These are phyloP conservation scores for Pelargonium australe DNA, from an alignment of 441 rosid genomes.

Conservation along the genomic window DNA sequence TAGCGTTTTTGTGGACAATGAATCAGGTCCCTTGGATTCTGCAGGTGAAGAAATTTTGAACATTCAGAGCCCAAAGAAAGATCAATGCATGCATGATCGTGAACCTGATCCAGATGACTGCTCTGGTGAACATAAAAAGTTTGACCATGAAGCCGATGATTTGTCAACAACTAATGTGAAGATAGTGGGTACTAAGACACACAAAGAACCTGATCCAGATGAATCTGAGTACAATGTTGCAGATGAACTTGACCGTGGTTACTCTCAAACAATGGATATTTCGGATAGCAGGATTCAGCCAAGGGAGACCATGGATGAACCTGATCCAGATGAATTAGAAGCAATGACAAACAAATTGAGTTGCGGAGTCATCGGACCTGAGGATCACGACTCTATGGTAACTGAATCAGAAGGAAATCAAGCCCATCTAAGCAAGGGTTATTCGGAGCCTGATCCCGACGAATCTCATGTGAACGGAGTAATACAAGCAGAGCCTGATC, in stretches of 20 bases:
- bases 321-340: constrained; percentile 57
- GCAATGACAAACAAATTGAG: constrained; percentile 14
- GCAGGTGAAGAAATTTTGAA: constrained; percentile 15
- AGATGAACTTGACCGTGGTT: constrained; percentile 8
- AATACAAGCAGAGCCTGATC: constrained; percentile 31
- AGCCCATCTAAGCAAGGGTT: constrained; percentile 18
- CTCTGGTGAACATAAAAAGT: constrained; percentile 24
- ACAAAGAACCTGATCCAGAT: constrained; percentile 34
- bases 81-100: constrained; percentile 19
- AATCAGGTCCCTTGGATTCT: constrained; percentile 14
- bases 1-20: constrained; percentile 15
- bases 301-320: constrained; percentile 33
- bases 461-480: constrained; percentile 23
- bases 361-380: constrained; percentile 22
- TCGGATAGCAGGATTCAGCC: constrained; percentile 17
- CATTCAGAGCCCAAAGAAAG: constrained; percentile 14
- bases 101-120: constrained; percentile 40
- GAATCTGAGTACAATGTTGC: constrained; percentile 21
- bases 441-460: constrained; percentile 30
- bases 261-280: constrained; percentile 15
- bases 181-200: constrained; percentile 10
- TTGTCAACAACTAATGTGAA: constrained; percentile 4
- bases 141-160: constrained; percentile 59
- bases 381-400: constrained; percentile 14
- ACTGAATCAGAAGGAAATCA: constrained; percentile 22